Conservation (phyloP, 805 yeast genomes). For the Candida lessepsii region DNA sequence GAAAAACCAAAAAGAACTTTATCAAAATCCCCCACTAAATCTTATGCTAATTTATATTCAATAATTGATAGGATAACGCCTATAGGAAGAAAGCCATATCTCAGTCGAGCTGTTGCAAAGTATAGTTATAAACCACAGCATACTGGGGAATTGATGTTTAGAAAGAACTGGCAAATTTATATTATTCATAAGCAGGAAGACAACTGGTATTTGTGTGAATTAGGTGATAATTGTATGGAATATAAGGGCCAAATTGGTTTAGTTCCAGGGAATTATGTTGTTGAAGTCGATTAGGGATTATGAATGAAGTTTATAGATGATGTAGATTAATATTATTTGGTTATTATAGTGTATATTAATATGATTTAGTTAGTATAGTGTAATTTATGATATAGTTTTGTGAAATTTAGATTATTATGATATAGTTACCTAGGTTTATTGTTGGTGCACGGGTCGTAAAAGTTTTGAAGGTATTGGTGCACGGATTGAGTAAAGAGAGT, state of each 20-base stretch:
- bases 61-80: slow-evolving; percentile 32
- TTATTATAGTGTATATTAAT: too few relatives aligned
- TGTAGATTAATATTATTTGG: too few relatives aligned
- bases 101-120: slow-evolving; percentile 37
- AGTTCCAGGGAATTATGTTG: slow-evolving; percentile 43
- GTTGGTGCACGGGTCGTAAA: too few relatives aligned
- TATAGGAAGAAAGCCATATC: slow-evolving; percentile 26
- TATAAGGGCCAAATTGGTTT: slow-evolving; percentile 37
- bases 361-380: too few relatives aligned
- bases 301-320: too few relatives aligned
- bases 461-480: too few relatives aligned
- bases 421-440: too few relatives aligned
- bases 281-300: slow-evolving; percentile 34
- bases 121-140: slow-evolving; percentile 42
- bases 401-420: too few relatives aligned
- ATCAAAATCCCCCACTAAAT: slow-evolving; percentile 34
- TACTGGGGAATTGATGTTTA: slow-evolving; percentile 40
- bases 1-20: slow-evolving; percentile 20
- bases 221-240: slow-evolving; percentile 33
- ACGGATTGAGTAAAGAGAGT: too few relatives aligned
- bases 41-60: slow-evolving; percentile 32
- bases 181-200: slow-evolving; percentile 44
- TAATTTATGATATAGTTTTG: too few relatives aligned
- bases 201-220: slow-evolving; percentile 45
- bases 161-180: slow-evolving; percentile 42